These are phyloP conservation scores for Crithidia bombi DNA, from an alignment of 208 protist genomes.

Conservation along the genomic window DNA sequence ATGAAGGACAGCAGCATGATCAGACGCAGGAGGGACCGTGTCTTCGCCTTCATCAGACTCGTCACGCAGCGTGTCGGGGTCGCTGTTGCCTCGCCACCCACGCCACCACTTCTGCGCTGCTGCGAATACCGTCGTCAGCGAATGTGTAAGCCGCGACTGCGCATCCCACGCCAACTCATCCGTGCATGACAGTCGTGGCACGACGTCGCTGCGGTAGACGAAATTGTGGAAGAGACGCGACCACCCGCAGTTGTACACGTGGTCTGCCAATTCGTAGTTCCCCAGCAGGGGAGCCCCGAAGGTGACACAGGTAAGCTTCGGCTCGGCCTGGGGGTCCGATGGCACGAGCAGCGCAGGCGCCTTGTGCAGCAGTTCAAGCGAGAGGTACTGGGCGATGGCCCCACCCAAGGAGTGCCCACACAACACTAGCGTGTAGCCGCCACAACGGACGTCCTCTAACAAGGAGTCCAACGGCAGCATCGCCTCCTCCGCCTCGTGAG, in stretches of 20 bases:
- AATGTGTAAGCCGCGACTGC: constrained; percentile 23
- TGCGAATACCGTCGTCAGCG: constrained; percentile 11
- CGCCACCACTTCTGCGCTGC: constrained; percentile 25
- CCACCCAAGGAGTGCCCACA: constrained; percentile 85
- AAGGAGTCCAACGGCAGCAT: constrained; percentile 51
- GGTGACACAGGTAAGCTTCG: constrained; percentile 63
- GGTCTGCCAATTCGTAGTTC: constrained; percentile 65
- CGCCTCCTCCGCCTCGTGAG: constrained; percentile 60
- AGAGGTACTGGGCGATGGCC: constrained; percentile 66
- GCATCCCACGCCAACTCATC: constrained; percentile 58
- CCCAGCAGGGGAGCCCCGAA: constrained; percentile 76
- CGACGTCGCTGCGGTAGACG: constrained; percentile 70
- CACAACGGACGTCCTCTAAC: constrained; percentile 47
- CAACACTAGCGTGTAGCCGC: constrained; percentile 71
- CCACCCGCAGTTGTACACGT: constrained; percentile 61
- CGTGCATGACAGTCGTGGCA: constrained; percentile 72
- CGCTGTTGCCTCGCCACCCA: neutral
- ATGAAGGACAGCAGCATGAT: neutral
- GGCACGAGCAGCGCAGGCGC: constrained; percentile 31
- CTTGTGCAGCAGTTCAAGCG: constrained; percentile 54
- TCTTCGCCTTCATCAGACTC: too few relatives aligned
- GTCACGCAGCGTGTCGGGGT: neutral
- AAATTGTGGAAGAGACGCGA: constrained; percentile 68
- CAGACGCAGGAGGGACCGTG: too few relatives aligned
- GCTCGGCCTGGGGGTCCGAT: constrained; percentile 22